phyloP scores from a whole-genome alignment of 768 basidiomycete genomes.

The Tephrocybe sp. region DNA sequence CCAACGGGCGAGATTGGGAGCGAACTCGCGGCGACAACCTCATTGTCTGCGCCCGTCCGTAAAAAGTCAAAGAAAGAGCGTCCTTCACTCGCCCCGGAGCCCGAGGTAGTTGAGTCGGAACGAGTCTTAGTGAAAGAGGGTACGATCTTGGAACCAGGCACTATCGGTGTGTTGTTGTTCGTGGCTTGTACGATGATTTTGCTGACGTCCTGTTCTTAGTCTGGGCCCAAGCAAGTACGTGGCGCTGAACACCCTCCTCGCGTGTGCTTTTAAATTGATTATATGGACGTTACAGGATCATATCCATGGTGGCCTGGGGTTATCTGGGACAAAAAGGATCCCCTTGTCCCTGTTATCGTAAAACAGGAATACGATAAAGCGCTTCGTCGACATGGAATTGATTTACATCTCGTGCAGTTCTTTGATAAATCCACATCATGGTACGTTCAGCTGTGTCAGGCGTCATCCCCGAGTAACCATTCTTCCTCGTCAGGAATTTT shows the following conservation, averaged over 20 bases:
- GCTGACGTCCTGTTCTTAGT: constrained; percentile 42
- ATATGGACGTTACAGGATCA: constrained; percentile 41
- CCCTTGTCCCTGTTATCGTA: constrained; percentile 50
- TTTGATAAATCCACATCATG: constrained; percentile 70
- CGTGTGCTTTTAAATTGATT: background rate
- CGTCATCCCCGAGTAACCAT: no score
- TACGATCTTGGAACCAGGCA: constrained; percentile 50
- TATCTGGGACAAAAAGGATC: constrained; percentile 63
- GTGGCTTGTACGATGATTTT: background rate
- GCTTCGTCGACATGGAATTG: constrained; percentile 37
- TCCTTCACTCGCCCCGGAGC: background rate
- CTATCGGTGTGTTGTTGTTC: constrained; percentile 52
- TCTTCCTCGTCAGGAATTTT: no score
- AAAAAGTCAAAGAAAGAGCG: background rate
- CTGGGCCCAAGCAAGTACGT: constrained; percentile 80
- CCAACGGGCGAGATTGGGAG: constrained; percentile 43
- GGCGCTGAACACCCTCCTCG: no score
- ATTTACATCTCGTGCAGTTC: constrained; percentile 73
- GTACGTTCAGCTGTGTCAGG: no score
- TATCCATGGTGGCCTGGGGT: constrained; percentile 92
- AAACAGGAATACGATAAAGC: constrained; percentile 25
- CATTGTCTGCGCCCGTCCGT: background rate
- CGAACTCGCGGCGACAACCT: constrained; percentile 8
- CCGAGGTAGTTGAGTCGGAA: constrained; percentile 23
- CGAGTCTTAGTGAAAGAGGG: constrained; percentile 32